Evolutionary conservation across 208 protist species (phyloP), one percentile per base, ranked within the genome.

Genomic region (Crithidia sp.): DNA sequence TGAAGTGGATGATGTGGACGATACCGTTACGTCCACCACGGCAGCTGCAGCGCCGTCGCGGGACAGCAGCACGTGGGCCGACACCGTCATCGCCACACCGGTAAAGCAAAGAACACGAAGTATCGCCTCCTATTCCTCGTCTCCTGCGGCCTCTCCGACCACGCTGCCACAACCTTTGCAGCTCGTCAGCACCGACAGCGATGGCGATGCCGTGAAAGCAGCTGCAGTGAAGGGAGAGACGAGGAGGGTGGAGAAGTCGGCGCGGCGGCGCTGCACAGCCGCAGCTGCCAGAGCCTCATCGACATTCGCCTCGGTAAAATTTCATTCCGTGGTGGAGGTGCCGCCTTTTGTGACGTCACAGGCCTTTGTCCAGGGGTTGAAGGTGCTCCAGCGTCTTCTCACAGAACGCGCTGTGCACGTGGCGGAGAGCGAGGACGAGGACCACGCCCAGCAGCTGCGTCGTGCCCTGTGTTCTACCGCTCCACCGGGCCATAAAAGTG

Each of bases 291-390:
- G 36, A 8, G 62, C 62, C 2, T 55, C 65, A 17, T 71, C 65
- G 2, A 53, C 55, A 3, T 37, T 52, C 16, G 64, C 39, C 12
- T 77, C 72, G 12, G 16, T 77, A 12, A 39, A 77, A 12, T 71
- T 77, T 40, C 62, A 47, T 41, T 12, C 37, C 47, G 72, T 77
- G 45, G 71, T 71, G 7, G 47, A 70, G 39, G 72, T 53, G 19
- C 54, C 72, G 40, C 72, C 72, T 54, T 49, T 53, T 36, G 64
- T 77, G 28, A 6, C 39, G 16, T n/a, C 40, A 47, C 57, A 4
- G 3, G 45, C 57, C 10, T 77, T 77, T 40, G 57, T 70, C 56
- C 55, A 56, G 5, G 72, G 71, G 56, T 77, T 59, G 56, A 40
- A 28, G 6, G 37, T 57, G 5, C 64, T 77, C 45, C 72, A 71